Base-by-base conservation (phyloP, 2,329 filamentous ascomycete species). In the Claviceps humidiphila region DNA sequence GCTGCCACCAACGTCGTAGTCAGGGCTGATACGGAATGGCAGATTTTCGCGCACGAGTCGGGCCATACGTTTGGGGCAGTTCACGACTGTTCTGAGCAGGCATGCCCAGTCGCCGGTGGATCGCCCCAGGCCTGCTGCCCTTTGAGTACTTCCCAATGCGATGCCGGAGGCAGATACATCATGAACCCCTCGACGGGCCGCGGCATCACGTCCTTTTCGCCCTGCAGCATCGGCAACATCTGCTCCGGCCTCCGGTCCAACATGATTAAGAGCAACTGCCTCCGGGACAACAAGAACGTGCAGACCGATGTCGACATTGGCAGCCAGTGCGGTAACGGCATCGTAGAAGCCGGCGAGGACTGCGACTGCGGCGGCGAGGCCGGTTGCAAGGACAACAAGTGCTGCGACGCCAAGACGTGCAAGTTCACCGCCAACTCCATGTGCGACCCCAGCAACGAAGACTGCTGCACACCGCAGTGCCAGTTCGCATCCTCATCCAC, bases 61-160 rank as follows among this genome's bases (percentile, higher is more conserved):
- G 91, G 90, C 1, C 91, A 97, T 66, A 97, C 89, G 0, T 97
- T 95, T 66, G 91, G 91, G 46, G 93, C 91, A 5, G 89, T 96
- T 9, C 93, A 98, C 68, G 93, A 98, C 68, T 98, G 93, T 68
- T 85, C 81, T 2, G 64, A 72, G 0, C 56, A 68, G n/a, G 77
- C 84, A 2, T 97, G 91, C 64, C 76, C 87, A 54, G 74, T 78
- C 20, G 78, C 20, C 22, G 13, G 80, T 40, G 66, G 66, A 6
- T 64, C 66, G 9, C 68, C 64, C 51, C 75, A 75, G 58, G 69
- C 77, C 60, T 98, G 93, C 67, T 98, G 93, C 60, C 93, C 90
- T 0, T 73, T 95, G 7, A 85, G 75, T 59, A 62, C 71, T 8
- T 66, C 56, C 43, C 75, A 71, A 0, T 98, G 93, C 66, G 75